Conservation (phyloP, 768 basidiomycete genomes). For the Tylopilus subfusipes region DNA sequence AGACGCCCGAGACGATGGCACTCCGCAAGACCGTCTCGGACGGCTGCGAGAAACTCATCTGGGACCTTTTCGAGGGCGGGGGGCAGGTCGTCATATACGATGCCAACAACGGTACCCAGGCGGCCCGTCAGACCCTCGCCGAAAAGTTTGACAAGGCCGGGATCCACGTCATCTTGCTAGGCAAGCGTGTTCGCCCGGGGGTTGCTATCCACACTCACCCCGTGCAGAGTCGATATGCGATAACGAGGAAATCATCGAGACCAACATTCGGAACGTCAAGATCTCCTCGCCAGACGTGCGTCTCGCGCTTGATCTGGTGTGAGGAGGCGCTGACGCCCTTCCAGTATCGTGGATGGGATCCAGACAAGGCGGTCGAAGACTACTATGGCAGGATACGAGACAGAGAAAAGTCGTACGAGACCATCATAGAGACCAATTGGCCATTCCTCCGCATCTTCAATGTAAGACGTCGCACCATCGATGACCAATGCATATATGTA, state of each 20-base stretch:
- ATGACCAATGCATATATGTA: not conserved
- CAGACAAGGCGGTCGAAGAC: constrained; percentile 86
- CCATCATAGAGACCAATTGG: constrained; percentile 87
- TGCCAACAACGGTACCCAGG: constrained; percentile 86
- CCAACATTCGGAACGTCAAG: constrained; percentile 94
- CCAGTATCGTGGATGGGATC: constrained; percentile 91
- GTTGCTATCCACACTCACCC: constrained; percentile 6
- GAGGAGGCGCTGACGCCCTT: not conserved
- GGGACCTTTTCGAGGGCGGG: constrained; percentile 79
- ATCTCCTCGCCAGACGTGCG: constrained; percentile 96
- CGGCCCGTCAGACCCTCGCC: constrained; percentile 63
- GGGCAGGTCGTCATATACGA: constrained; percentile 99
- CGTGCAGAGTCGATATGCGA: constrained; percentile 83
- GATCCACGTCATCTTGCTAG: constrained; percentile 92
- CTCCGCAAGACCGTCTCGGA: constrained; percentile 70
- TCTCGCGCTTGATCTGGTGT: constrained; percentile 11
- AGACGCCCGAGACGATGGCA: constrained; percentile 74
- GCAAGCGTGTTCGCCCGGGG: constrained; percentile 38
- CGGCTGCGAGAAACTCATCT: constrained; percentile 87
- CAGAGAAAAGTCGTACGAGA: constrained; percentile 86
- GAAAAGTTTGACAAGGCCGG: constrained; percentile 84
- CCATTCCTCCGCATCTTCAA: constrained; percentile 95
- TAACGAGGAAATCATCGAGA: constrained; percentile 87
- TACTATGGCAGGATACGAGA: constrained; percentile 87
- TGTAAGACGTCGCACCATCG: constrained; percentile 38